These are phyloP conservation scores for Sporothrix sp. DNA, from an alignment of 2,329 filamentous ascomycete species.

Conservation along the genomic window DNA sequence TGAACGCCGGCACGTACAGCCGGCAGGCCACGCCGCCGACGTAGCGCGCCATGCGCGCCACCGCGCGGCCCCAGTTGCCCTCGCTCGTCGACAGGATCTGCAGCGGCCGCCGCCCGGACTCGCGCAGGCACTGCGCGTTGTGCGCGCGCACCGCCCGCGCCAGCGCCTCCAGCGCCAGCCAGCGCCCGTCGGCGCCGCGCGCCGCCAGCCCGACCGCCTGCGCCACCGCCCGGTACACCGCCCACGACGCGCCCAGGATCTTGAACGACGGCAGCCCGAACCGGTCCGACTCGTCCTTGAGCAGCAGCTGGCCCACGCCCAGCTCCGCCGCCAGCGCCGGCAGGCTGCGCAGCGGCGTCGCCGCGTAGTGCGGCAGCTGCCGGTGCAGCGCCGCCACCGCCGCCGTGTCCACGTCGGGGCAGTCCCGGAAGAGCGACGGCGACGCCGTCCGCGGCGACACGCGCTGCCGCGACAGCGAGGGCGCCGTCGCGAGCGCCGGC, in stretches of 20 bases:
- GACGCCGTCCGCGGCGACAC: too few species aligned
- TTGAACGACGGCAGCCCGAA: conserved; percentile 69
- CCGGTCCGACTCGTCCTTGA: conserved; percentile 63
- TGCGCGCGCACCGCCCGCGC: conserved; percentile 18
- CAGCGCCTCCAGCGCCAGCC: conserved; percentile 37
- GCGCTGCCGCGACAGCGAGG: too few species aligned
- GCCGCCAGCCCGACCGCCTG: conserved; percentile 33
- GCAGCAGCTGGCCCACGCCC: conserved; percentile 45
- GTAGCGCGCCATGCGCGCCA: conserved; percentile 53
- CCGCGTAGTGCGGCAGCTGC: conserved; percentile 44
- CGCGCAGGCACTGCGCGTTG: conserved; percentile 4
- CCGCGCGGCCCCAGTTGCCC: conserved; percentile 67
- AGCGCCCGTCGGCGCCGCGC: conserved; percentile 21
- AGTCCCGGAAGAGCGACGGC: too few species aligned
- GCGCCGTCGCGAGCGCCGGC: too few species aligned
- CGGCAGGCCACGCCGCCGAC: conserved; percentile 23
- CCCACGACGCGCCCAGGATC: conserved; percentile 71
- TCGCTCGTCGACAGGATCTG: conserved; percentile 56
- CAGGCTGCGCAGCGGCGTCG: conserved; percentile 45
- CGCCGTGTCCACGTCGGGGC: background rate
- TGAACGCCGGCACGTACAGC: conserved; percentile 53
- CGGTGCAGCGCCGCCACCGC: conserved; percentile 41
- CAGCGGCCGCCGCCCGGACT: conserved; percentile 16
- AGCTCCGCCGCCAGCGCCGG: conserved; percentile 46
- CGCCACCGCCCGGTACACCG: conserved; percentile 48